Evolutionary conservation across 768 basidiomycete species (phyloP), one percentile per base, ranked within the genome.

Genomic region (Mycena olivaceomarginata): DNA sequence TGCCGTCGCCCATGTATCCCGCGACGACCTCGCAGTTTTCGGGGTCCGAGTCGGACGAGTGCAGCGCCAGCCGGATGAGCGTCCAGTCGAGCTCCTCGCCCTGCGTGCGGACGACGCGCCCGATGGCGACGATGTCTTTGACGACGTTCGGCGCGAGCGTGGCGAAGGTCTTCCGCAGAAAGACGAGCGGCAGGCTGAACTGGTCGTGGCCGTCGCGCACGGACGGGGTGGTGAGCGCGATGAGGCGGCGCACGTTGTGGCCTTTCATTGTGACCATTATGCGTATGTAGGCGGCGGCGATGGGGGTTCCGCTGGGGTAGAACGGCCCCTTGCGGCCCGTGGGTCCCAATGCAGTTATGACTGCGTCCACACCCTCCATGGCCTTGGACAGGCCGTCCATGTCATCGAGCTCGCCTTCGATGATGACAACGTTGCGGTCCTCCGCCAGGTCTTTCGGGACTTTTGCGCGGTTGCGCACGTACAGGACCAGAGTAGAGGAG

Each of bases 11-110:
- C 59, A 92, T 91, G 90, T 89, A 90, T 10, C 86, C 90, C 6
- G 90, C 92, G 43, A 92, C 91, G 25, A 93, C 94, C 37, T 95
- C 94, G 4, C 83, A 94, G 20, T 84, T 95, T 51, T 92, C 93
- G 9, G 68, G 31, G n/a, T 69, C 72, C 25, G 15, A 39, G 43
- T 64, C 72, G 39, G 31, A 39, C 2, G 77, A 51, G 16, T 78
- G 77, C 9, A 74, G 73, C 15, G 77, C 77, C 37, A 78, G 48
- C 9, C 77, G 73, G 16, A 79, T 39, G 15, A 79, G 40, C 3
- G 77, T 79, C 77, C 77, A 79, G 60, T 79, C 74, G 4, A 79
- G 71, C 46, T 79, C 70, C 4, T 43, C 77, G 40, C 68, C 43
- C 39, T 75, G 57, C 0, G 70, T 51, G 40, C 71, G 74, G 11